Base-by-base conservation (phyloP, 306 rosid species). In the Phaseolus lunatus region DNA sequence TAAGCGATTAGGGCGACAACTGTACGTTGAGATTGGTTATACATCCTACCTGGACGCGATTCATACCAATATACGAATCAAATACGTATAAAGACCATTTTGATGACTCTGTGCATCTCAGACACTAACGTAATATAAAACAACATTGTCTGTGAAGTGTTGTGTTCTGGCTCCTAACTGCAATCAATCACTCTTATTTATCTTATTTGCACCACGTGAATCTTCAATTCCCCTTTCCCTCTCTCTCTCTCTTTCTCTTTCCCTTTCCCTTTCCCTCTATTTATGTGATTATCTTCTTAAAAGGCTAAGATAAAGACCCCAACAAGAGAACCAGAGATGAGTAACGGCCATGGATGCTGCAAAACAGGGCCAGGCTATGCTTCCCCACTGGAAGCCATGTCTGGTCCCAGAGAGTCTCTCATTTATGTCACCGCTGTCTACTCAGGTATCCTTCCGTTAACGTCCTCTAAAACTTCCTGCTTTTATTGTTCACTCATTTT, bases 361-460 rank as follows among this genome's bases (percentile, higher is more conserved):
- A 72, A 68, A 64, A 70, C 67, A 58, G 98, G 98, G 11, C 98
- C 98, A 0, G 97, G 98, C 2, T 95, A 92, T 52, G 92, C 93
- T 68, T 50, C 91, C 2, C 98, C 98, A 0, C 75, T 88, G 12
- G 84, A 84, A 15, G 97, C 98, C 86, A 90, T 95, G 91, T 72
- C 91, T 52, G 98, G 97, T 81, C 96, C 98, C 11, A 87, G 79
- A 84, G 98, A 95, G 52, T 62, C 86, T 57, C 84, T 95, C 47
- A 72, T 95, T 79, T 95, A 95, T 73, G 93, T 95, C 70, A 92
- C 97, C 39, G 78, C 90, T 41, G 68, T 92, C 75, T 92, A 95
- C 76, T 1, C 95, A 35, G 98, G 98, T 92, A 67, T 39, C 2
- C 44, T 39, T 39, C 13, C 3, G 9, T 9, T 2, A 39, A 2